These are phyloP conservation scores for Calonectria pseudoreteaudii DNA, from an alignment of 2,329 filamentous ascomycete species.

Conservation along the genomic window DNA sequence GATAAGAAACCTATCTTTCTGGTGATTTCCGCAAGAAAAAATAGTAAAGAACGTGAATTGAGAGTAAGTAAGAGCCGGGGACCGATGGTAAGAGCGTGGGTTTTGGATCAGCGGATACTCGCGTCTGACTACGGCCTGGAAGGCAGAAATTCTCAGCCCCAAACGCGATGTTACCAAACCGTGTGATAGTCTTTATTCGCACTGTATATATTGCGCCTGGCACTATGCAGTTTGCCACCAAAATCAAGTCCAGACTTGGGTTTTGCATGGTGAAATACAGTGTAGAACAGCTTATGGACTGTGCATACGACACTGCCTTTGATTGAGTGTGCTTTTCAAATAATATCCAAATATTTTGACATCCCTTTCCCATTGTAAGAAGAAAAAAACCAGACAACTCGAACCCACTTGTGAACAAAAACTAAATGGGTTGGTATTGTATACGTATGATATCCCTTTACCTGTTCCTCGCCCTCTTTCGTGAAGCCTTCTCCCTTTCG, in stretches of 20 bases:
- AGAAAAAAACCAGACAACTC: not conserved
- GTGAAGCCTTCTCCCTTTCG: constrained; percentile 83
- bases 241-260: not conserved
- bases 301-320: not conserved
- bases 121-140: not conserved
- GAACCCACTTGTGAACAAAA: not conserved
- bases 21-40: no score
- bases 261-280: not conserved
- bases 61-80: not conserved
- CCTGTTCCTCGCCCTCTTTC: constrained; percentile 73
- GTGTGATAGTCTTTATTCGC: not conserved
- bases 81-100: not conserved
- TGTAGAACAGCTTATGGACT: not conserved
- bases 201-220: not conserved
- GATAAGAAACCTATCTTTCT: no score
- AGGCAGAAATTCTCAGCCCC: constrained; percentile 11
- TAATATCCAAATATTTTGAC: not conserved
- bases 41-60: not conserved
- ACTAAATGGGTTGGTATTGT: constrained; percentile 36
- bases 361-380: not conserved
- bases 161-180: not conserved
- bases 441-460: constrained; percentile 36
- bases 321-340: not conserved
- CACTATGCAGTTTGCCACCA: no score
- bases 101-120: not conserved